Conservation (phyloP, 495 filamentous ascomycete species). For the Penicillium pancosmium region DNA sequence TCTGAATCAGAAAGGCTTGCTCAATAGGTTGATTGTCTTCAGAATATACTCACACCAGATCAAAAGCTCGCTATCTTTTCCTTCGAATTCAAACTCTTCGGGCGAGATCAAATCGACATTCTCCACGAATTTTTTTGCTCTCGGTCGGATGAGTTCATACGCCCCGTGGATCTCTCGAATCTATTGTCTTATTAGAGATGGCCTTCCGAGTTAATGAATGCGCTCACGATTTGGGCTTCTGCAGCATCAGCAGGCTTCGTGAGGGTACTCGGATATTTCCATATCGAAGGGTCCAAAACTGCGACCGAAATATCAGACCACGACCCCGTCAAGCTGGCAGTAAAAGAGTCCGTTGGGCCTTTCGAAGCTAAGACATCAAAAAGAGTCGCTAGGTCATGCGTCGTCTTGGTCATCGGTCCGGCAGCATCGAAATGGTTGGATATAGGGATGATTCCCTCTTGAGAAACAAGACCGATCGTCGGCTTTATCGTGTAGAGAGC, state of each 20-base stretch:
- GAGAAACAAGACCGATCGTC: conserved; percentile 29
- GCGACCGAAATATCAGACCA: conserved; percentile 19
- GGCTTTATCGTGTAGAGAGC: conserved; percentile 48
- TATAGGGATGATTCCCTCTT: conserved; percentile 35
- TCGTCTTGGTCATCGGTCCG: conserved; percentile 37
- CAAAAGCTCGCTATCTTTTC: conserved; percentile 12
- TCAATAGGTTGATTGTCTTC: background rate
- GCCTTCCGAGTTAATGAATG: background rate
- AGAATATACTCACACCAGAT: conserved; percentile 9
- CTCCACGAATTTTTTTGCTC: conserved; percentile 12
- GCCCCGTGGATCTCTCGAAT: conserved; percentile 11
- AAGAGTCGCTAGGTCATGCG: conserved; percentile 29
- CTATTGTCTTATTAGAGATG: background rate
- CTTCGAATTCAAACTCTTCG: conserved; percentile 9
- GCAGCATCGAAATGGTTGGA: conserved; percentile 31
- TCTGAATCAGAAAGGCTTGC: background rate
- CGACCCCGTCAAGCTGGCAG: conserved; percentile 7
- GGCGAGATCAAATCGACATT: conserved; percentile 15
- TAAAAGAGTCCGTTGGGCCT: conserved; percentile 8
- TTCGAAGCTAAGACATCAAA: conserved; percentile 21
- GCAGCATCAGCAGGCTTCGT: conserved; percentile 4
- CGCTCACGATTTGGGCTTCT: conserved; percentile 15
- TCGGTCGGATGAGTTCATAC: conserved; percentile 11
- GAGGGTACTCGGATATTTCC: background rate
- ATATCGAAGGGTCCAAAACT: conserved; percentile 12